Evolutionary conservation across 495 filamentous ascomycete genomes (phyloP), one percentile per base, ranked within the genome.

Genomic region (Aeminium ludgeri): DNA sequence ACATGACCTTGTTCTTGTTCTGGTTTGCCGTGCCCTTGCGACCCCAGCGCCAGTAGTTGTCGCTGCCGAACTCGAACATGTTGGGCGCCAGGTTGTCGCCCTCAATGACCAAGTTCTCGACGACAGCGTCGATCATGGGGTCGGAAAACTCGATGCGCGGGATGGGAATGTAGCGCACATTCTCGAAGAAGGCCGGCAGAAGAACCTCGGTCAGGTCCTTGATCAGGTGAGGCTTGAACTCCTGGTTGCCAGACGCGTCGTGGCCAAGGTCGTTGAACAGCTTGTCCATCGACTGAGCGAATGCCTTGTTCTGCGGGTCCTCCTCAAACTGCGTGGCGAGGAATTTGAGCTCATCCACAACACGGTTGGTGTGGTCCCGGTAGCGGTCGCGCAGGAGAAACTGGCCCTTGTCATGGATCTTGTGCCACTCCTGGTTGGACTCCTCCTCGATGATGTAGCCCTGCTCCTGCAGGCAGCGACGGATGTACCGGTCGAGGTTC

Each of bases 11-110:
- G 60, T 93, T 84, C 58, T 78, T 76, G 50, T 72, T 76, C 65
- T 74, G 84, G 72, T 69, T 93, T 57, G 72, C 69, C 36, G 78
- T 66, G 44, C 68, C 70, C 77, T 89, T 94, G 51, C 89, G 83
- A 17, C 89, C 91, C 72, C 80, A 95, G 46, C 82, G 77, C 72
- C 85, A 86, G 66, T 92, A 92, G 64, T 95, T 93, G 62, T 97
- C 87, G 55, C 73, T 82, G 34, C 75, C 74, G 51, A 96, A 73
- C 54, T 97, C 91, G 19, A 95, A 61, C 1, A 92, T 75, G 58
- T 97, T 97, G 30, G 89, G 89, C 70, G 89, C 83, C 49, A 97
- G 72, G 62, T 97, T 97, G 63, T 96, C 89, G 44, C 84, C 83
- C 64, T 97, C 89, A 48, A 97, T 71, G 31, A 92, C 76, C 19